A percentile compares a stretch with the other conserved stretches of the same genome.
Conservation (phyloP, 2,329 filamentous ascomycete species). For the Cryphonectria nitschkei region DNA sequence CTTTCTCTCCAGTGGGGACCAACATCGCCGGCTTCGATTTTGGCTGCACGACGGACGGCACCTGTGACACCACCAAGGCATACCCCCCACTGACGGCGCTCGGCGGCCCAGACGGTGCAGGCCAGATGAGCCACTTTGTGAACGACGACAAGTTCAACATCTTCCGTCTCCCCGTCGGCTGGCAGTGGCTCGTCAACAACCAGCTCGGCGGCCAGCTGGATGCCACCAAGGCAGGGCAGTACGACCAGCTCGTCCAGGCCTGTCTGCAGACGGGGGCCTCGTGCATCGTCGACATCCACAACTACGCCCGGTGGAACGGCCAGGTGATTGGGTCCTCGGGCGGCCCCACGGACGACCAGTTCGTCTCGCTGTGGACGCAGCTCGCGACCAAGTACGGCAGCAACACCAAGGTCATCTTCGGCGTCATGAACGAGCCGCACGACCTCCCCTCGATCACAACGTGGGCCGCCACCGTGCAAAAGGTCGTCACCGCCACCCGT, state of each 20-base stretch:
- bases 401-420: slow-evolving; percentile 46
- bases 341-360: slow-evolving; percentile 63
- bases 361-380: slow-evolving; percentile 60
- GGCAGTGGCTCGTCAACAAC: slow-evolving; percentile 54
- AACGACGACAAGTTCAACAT: slow-evolving; percentile 58
- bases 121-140: slow-evolving; percentile 60
- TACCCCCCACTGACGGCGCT: slow-evolving; percentile 38
- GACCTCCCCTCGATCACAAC: slow-evolving; percentile 49
- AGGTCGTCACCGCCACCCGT: slow-evolving; percentile 66
- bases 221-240: slow-evolving; percentile 44
- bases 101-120: slow-evolving; percentile 40
- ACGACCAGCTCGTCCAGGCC: slow-evolving; percentile 53
- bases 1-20: slow-evolving; percentile 35
- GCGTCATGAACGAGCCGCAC: slow-evolving; percentile 17
- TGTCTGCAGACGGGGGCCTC: slow-evolving; percentile 51
- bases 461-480: slow-evolving; percentile 64
- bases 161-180: slow-evolving; percentile 57
- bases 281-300: slow-evolving; percentile 50
- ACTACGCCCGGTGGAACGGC: slow-evolving; percentile 59
- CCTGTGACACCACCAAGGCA: slow-evolving; percentile 38
- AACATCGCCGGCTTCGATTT: slow-evolving; percentile 55
- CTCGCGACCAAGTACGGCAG: slow-evolving; percentile 60
- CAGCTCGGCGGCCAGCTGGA: slow-evolving; percentile 48
- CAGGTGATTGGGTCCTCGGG: slow-evolving; percentile 67
- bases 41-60: slow-evolving; percentile 46